Evolutionary conservation across 1,284 basidiomycete genomes (phyloP).

Genomic region (Trametes sp.): DNA sequence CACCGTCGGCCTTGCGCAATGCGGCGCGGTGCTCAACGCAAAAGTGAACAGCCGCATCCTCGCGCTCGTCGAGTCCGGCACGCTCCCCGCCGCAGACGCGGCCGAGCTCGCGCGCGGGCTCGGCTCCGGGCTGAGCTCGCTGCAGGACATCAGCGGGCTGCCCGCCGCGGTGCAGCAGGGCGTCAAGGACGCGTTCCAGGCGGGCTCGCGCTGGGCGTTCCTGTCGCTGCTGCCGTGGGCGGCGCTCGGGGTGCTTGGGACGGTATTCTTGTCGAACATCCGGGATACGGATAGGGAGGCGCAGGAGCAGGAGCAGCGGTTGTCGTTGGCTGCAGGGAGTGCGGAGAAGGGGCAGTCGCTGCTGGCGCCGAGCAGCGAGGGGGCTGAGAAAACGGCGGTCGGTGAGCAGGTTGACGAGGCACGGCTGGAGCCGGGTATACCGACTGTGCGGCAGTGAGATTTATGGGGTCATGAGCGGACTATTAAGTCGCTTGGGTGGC

Average conservation of each 20-base stretch:
- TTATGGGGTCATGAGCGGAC: too few species aligned
- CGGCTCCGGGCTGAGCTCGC: slow-evolving; percentile 39
- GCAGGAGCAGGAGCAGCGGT: not conserved
- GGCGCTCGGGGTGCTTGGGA: slow-evolving; percentile 44
- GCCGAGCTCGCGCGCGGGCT: slow-evolving; percentile 35
- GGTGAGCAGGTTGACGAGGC: not conserved
- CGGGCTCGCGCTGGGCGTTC: slow-evolving; percentile 53
- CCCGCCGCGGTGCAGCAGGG: slow-evolving; percentile 44
- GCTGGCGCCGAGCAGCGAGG: not conserved
- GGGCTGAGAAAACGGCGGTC: not conserved
- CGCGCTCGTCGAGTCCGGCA: slow-evolving; percentile 37
- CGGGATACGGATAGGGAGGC: slow-evolving; percentile 36
- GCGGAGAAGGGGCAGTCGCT: too few species aligned
- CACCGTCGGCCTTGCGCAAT: slow-evolving; percentile 59
- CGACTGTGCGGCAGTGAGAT: too few species aligned
- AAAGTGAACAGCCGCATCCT: slow-evolving; percentile 49
- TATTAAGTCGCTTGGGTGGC: too few species aligned
- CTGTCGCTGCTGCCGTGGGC: slow-evolving; percentile 57
- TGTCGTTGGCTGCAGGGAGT: too few species aligned
- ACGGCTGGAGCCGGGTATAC: not conserved
- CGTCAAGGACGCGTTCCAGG: slow-evolving; percentile 50
- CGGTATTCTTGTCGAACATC: slow-evolving; percentile 50
- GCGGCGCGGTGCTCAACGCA: slow-evolving; percentile 53
- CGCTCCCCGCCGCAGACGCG: slow-evolving; percentile 40
- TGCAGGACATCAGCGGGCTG: slow-evolving; percentile 47